Base-by-base conservation (phyloP, 2,329 filamentous ascomycete species). In the Penicillium sp. region DNA sequence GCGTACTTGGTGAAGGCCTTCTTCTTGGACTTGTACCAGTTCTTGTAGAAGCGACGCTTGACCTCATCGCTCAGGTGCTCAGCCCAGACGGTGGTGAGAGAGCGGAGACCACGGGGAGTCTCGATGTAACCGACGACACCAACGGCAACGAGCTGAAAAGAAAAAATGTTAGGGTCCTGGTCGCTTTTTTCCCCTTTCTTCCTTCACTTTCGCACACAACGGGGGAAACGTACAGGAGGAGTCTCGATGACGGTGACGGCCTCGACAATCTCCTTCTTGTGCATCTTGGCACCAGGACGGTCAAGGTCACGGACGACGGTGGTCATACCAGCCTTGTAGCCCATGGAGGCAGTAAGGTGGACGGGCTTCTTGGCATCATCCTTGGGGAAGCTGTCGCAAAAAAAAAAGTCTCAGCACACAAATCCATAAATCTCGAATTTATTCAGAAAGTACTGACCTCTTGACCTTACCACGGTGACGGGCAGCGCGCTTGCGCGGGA, bases 1-100 rank as follows among this genome's bases (percentile, higher is more conserved):
- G 94, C 91, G 83, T 99, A 99, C 86, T 96, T 97, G 86, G 94
- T 99, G 86, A 99, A 99, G 63, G 94, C 94, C 93, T 99, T 99
- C 91, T 97, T 97, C 92, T 99, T 99, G 86, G 87, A 91, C 89
- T 96, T 96, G 90, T 99, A 99, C 94, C 94, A 99, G 89, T 99
- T 99, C 91, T 97, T 97, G 90, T 99, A 99, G 91, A 99, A 99
- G 78, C 94, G 90, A 75, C 94, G 90, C 89, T 96, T 96, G 80
- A 99, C 78, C 84, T 97, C 94, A 80, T 99, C 94, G 82, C 89
- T 90, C 80, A 99, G 81, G 80, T 99, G 94, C 87, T 97, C 94
- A 76, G 94, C 94, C 94, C 94, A 99, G 78, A 99, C 91, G 77
- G 94, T 97, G 79, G 92, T 97, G 80, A 99, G 91, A 68, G 94